Evolutionary conservation across 192 early-diverging fungal species (phyloP).

Genomic region (Umbelopsis sp.): DNA sequence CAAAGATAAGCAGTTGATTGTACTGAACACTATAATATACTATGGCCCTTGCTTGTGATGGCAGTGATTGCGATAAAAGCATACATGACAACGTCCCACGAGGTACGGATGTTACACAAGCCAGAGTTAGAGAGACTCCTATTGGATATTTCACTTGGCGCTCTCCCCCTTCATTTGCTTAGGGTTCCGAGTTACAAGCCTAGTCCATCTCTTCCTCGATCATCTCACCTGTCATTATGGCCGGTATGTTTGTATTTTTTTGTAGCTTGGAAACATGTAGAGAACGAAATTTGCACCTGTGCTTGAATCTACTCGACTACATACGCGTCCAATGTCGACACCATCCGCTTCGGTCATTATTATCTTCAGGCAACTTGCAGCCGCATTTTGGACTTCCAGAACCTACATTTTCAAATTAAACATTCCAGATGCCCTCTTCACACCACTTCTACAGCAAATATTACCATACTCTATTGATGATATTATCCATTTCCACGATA

Average conservation of each 20-base stretch:
- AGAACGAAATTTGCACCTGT: neutral
- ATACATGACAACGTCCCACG: neutral
- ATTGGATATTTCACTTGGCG: constrained; percentile 15
- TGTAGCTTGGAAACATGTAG: neutral
- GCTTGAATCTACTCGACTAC: neutral
- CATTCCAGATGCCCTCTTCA: no score
- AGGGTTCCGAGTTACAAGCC: neutral
- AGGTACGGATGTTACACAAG: constrained; percentile 18
- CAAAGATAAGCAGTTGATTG: no score
- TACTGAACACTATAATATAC: no score
- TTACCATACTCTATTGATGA: no score
- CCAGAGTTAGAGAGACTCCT: neutral
- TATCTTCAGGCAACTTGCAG: no score
- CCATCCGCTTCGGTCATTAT: no score
- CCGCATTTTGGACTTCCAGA: no score
- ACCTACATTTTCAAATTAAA: no score
- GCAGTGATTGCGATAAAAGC: no score
- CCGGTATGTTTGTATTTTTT: neutral
- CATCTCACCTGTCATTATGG: constrained; percentile 15
- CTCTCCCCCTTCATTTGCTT: constrained; percentile 3
- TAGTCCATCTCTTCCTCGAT: constrained; percentile 18
- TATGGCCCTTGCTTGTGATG: no score
- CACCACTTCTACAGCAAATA: no score
- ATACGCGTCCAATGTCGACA: neutral
- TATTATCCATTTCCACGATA: neutral